Evolutionary conservation across 257 asterid species (phyloP).

Genomic region (Ajuga chamaepitys): DNA sequence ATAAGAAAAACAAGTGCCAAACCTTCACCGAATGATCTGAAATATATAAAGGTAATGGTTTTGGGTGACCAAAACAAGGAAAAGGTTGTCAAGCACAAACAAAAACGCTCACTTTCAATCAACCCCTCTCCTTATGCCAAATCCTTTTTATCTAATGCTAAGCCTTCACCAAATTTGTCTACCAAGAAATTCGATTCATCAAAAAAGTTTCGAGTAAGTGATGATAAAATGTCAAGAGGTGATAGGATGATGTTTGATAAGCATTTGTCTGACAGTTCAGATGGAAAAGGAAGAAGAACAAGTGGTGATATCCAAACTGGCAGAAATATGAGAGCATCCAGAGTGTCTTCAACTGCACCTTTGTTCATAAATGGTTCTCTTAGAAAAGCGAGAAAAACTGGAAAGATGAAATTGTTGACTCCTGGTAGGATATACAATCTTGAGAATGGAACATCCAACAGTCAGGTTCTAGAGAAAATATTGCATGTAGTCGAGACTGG

Average conservation of each 20-base stretch:
- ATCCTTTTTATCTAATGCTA: constrained; percentile 8
- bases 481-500: constrained; percentile 19
- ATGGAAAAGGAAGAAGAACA: constrained; percentile 10
- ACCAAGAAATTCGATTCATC: constrained; percentile 10
- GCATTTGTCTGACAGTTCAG: constrained; percentile 20
- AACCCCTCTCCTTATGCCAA: constrained; percentile 11
- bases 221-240: constrained; percentile 14
- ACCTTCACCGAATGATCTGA: constrained; percentile 23
- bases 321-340: constrained; percentile 5
- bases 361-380: constrained; percentile 3
- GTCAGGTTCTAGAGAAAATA: constrained; percentile 22
- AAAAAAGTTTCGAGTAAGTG: neutral
- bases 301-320: constrained; percentile 8
- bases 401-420: constrained; percentile 3
- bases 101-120: neutral
- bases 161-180: constrained; percentile 1
- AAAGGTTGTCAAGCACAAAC: neutral
- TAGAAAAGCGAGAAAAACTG: constrained; percentile 9
- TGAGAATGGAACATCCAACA: constrained; percentile 9
- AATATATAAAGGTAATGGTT: constrained; percentile 4
- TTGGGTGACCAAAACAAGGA: constrained; percentile 28
- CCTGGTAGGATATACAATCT: neutral
- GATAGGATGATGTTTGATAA: constrained; percentile 27
- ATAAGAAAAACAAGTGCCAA: constrained; percentile 20
- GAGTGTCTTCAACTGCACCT: constrained; percentile 12